phyloP scores from a whole-genome alignment of 306 rosid species.

The Quercus gilva region DNA sequence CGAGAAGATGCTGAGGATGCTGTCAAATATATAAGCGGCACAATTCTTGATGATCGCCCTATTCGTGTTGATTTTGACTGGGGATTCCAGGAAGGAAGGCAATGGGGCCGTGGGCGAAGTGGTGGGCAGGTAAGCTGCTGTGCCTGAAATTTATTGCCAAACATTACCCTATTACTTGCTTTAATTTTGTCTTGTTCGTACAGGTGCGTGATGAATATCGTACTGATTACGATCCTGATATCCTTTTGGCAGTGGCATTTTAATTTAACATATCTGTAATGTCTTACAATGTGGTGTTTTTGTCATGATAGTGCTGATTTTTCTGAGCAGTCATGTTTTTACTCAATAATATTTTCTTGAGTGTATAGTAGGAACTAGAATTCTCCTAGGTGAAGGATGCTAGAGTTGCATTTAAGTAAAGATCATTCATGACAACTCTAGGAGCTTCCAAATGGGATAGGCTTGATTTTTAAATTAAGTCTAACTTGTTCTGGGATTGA shows the following conservation, averaged over 20 bases:
- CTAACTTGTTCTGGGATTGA: neutral
- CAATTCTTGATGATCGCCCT: slow-evolving; percentile 97
- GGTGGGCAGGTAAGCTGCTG: slow-evolving; percentile 79
- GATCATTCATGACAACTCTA: neutral
- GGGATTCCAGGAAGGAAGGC: slow-evolving; percentile 98
- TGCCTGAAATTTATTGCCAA: slow-evolving; percentile 5
- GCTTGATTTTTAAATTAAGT: neutral
- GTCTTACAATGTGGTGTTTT: neutral
- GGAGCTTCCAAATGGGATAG: neutral
- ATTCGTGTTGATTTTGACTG: slow-evolving; percentile 99
- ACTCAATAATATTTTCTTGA: neutral
- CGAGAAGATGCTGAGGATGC: slow-evolving; percentile 96
- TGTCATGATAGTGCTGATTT: neutral
- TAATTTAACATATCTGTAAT: neutral
- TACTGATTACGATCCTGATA: slow-evolving; percentile 99
- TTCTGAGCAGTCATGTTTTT: neutral
- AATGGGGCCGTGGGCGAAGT: slow-evolving; percentile 99
- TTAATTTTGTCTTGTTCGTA: slow-evolving; percentile 17
- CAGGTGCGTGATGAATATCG: slow-evolving; percentile 99
- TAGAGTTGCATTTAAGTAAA: neutral
- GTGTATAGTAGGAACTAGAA: neutral
- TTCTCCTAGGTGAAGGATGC: neutral
- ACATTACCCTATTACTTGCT: slow-evolving; percentile 6
- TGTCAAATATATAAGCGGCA: slow-evolving; percentile 90
- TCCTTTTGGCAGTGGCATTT: slow-evolving; percentile 47